Conservation (phyloP, 768 basidiomycete species). For the Suillus variegatus region DNA sequence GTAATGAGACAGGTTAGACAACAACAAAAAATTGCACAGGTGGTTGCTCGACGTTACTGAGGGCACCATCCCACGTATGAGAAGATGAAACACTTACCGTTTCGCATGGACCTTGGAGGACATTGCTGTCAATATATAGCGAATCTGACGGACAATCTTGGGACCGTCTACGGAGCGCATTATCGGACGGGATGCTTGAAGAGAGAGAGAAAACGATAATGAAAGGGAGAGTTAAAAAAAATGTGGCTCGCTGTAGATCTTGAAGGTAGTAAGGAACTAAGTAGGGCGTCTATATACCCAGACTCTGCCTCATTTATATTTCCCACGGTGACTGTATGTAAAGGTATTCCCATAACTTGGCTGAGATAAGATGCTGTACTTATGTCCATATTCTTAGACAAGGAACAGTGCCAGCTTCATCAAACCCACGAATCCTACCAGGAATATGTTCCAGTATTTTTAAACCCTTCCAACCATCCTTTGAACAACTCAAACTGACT, state of each 20-base stretch:
- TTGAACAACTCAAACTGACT: not conserved
- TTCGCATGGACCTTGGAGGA: conserved; percentile 20
- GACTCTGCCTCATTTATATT: not conserved
- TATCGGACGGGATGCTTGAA: not conserved
- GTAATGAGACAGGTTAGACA: not conserved
- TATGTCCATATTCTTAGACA: not conserved
- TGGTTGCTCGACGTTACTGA: not conserved
- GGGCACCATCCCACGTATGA: not conserved
- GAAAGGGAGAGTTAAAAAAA: conserved; percentile 4
- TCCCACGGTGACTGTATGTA: not conserved
- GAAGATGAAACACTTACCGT: conserved; percentile 16
- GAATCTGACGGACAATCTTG: conserved; percentile 21
- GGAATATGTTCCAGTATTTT: not conserved
- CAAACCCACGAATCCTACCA: not conserved
- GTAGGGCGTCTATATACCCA: conserved; percentile 1
- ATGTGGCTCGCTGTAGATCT: not conserved
- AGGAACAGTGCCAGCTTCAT: not conserved
- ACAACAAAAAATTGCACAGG: too few relatives aligned
- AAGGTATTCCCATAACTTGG: not conserved
- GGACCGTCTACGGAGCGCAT: conserved; percentile 18
- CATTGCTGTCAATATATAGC: conserved; percentile 18
- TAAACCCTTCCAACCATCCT: not conserved
- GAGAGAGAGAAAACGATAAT: not conserved
- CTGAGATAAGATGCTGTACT: conserved; percentile 1
- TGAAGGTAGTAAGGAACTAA: conserved; percentile 2